Base-by-base conservation (phyloP, 2,329 filamentous ascomycete species). In the Periconia macrospinosa region DNA sequence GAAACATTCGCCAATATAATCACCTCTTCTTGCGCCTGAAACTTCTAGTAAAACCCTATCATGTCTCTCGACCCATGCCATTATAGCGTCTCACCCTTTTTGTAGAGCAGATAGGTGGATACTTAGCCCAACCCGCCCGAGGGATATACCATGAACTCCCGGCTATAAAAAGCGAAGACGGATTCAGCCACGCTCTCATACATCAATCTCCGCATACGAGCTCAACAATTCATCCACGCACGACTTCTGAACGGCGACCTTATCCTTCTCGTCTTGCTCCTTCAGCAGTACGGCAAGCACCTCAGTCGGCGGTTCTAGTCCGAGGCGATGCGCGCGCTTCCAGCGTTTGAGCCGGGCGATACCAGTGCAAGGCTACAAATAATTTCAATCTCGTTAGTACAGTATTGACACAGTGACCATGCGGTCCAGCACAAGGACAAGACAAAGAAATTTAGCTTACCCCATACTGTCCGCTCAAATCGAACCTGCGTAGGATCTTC, bases 401-500 rank as follows among this genome's bases (percentile, higher is more conserved):
- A n/a, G n/a, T 37, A 37, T 37, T 6, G 23, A 27, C 23, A 27
- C 23, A 27, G 8, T 27, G 23, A 27, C n/a, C n/a, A n/a, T n/a
- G n/a, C n/a, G n/a, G 8, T 27, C 3, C 23, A 27, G 8, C 23
- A 27, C 5, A 27, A 27, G 23, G 8, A 17, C 17, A 14, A 40
- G 35, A 15, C 14, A 2, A n/a, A 8, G 13, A 9, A 23, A 45
- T 11, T 49, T 33, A 35, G 47, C 90, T 79, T 85, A 96, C 92
- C 52, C 94, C 94, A 72, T 90, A 99, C 67, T 96, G 90, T 55
- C 84, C 90, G 68, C 88, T 94, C 61, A 96, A 88, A 72, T 99
- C 94, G 75, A 94, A 99, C 71, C 96, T 90, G 58, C 93, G 81
- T 66, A 97, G 75, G 23, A 97, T 86, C 79, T 93, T 96, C 80